phyloP scores from a whole-genome alignment of 306 rosid species.

The Prinsepia uniflora region DNA sequence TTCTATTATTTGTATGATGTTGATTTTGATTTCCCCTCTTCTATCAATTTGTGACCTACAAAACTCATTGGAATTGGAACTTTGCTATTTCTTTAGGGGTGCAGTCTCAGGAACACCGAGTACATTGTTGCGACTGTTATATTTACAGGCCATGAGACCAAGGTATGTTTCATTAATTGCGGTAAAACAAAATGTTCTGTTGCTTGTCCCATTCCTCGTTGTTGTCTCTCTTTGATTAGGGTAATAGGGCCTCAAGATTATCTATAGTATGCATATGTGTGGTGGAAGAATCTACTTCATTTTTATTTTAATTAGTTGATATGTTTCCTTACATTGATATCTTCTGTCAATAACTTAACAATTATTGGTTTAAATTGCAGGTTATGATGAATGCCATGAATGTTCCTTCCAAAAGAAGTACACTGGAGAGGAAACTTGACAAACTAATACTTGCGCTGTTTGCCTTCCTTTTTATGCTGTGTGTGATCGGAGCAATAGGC shows the following conservation, averaged over 20 bases:
- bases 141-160: slow-evolving; percentile 95
- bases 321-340: slow-evolving; percentile 8
- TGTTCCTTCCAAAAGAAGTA: slow-evolving; percentile 98
- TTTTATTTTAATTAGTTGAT: background rate
- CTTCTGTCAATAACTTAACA: slow-evolving; percentile 20
- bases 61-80: slow-evolving; percentile 10
- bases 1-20: slow-evolving; percentile 13
- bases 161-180: slow-evolving; percentile 51
- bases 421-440: slow-evolving; percentile 94
- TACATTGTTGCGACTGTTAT: slow-evolving; percentile 86
- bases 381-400: slow-evolving; percentile 99
- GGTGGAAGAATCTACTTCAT: slow-evolving; percentile 1
- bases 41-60: slow-evolving; percentile 2
- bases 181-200: background rate
- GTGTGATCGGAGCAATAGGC: slow-evolving; percentile 83
- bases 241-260: background rate
- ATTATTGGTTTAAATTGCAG: slow-evolving; percentile 44
- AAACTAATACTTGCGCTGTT: slow-evolving; percentile 81
- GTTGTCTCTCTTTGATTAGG: slow-evolving; percentile 1
- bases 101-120: slow-evolving; percentile 96
- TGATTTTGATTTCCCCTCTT: slow-evolving; percentile 1
- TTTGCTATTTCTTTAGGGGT: slow-evolving; percentile 55
- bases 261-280: background rate
- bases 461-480: slow-evolving; percentile 68
- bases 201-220: background rate